Percentiles rank a stretch among this genome's conserved stretches.
phyloP scores from a whole-genome alignment of 179 eudicot genomes.

The Silene vulgaris region DNA sequence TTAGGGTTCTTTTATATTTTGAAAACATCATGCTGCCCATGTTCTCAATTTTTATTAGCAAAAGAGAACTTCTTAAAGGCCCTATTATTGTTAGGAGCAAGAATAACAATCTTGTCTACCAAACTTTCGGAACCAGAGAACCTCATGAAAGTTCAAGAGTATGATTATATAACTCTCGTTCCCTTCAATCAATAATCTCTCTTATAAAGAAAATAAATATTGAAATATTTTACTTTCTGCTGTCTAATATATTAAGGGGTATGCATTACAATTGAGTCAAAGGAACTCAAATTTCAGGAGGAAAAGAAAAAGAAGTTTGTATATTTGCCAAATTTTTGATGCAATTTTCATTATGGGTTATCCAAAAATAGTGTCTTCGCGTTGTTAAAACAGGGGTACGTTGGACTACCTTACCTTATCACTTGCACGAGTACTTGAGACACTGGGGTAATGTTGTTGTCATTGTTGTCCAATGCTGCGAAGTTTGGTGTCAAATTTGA shows the following conservation, averaged over 20 bases:
- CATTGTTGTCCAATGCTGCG: background rate
- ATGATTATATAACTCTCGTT: background rate
- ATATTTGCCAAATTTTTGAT: no score
- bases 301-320: background rate
- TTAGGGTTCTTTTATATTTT: conserved; percentile 1
- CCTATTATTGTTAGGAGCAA: conserved; percentile 1
- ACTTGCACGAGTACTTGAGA: background rate
- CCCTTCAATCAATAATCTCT: background rate
- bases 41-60: background rate
- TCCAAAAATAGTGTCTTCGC: no score
- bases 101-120: background rate
- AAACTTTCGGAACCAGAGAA: background rate
- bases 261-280: background rate
- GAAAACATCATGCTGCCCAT: background rate
- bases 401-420: background rate
- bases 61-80: background rate
- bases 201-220: background rate
- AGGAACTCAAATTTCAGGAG: background rate
- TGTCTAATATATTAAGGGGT: background rate
- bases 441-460: background rate
- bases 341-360: no score
- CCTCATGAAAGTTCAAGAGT: background rate
- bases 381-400: no score
- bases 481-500: background rate
- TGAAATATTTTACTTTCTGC: background rate